Evolutionary conservation across 805 yeast species (phyloP), one percentile per base, ranked within the genome.

Genomic region (Yueomyces sinensis): DNA sequence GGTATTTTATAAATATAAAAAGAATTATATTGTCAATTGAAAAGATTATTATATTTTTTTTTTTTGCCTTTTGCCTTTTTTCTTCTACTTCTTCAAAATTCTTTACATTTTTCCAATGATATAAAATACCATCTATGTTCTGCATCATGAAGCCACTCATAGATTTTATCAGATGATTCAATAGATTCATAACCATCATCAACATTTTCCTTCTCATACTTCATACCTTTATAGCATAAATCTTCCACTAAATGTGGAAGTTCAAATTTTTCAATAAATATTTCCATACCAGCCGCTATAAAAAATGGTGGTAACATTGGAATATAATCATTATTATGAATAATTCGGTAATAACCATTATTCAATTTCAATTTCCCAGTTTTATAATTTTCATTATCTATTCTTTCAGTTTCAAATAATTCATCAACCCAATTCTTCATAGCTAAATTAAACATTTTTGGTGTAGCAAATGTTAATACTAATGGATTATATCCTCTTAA

Each of bases 1-100:
- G 91, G 91, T 22, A 67, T 82, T 31, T 60, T 80, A 41, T 74
- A 56, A 43, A n/a, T n/a, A n/a, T n/a, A n/a, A n/a, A n/a, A n/a
- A n/a, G n/a, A n/a, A n/a, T n/a, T n/a, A n/a, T n/a, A n/a, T n/a
- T n/a, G n/a, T n/a, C n/a, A n/a, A n/a, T n/a, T n/a, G n/a, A n/a
- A n/a, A n/a, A n/a, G n/a, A n/a, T n/a, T n/a, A n/a, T n/a, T n/a
- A n/a, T n/a, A n/a, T n/a, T n/a, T n/a, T n/a, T n/a, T n/a, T n/a
- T n/a, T n/a, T n/a, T n/a, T n/a, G n/a, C n/a, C n/a, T n/a, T n/a
- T n/a, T n/a, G n/a, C n/a, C n/a, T n/a, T n/a, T n/a, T n/a, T n/a
- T n/a, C n/a, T n/a, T n/a, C n/a, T n/a, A n/a, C n/a, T n/a, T n/a
- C n/a, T n/a, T 20, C 32, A 40, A 19, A 46, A 43, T 5, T 38